Percentiles rank a stretch among this genome's conserved stretches.
phyloP scores from a whole-genome alignment of 2,329 filamentous ascomycete genomes.

The Xenoacremonium recifei region DNA sequence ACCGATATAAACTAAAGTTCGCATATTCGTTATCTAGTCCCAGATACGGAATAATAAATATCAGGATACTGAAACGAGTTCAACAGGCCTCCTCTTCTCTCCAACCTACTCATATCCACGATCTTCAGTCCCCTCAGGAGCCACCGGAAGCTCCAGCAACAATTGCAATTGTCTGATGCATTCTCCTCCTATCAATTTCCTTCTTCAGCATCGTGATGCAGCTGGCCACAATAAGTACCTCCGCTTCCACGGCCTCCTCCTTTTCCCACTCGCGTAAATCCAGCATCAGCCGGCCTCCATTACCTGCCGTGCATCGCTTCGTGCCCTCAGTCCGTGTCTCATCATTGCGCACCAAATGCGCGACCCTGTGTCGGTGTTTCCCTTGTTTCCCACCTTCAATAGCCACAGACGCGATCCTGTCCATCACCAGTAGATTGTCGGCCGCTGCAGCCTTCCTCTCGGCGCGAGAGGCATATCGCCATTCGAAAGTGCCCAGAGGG shows the following conservation, averaged over 20 bases:
- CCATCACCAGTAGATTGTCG: slow-evolving; percentile 50
- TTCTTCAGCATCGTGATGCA: slow-evolving; percentile 64
- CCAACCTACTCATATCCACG: too few species aligned
- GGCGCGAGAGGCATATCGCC: slow-evolving; percentile 50
- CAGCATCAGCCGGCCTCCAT: slow-evolving; percentile 48
- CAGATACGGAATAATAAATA: too few species aligned
- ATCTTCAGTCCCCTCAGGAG: background rate
- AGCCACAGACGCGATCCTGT: slow-evolving; percentile 39
- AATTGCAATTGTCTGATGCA: slow-evolving; percentile 49
- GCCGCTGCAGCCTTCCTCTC: slow-evolving; percentile 44
- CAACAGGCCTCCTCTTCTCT: too few species aligned
- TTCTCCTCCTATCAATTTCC: slow-evolving; percentile 58
- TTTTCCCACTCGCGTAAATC: slow-evolving; percentile 39
- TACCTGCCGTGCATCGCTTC: slow-evolving; percentile 40
- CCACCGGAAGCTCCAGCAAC: slow-evolving; percentile 25
- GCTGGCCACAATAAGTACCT: slow-evolving; percentile 54
- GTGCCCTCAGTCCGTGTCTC: slow-evolving; percentile 40
- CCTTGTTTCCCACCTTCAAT: slow-evolving; percentile 25
- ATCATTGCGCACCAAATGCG: slow-evolving; percentile 42
- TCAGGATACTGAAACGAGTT: too few species aligned
- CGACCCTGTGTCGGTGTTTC: slow-evolving; percentile 34
- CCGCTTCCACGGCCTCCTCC: slow-evolving; percentile 36
- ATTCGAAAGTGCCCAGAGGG: slow-evolving; percentile 50
- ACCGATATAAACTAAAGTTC: too few species aligned
- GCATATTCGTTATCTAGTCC: too few species aligned